Evolutionary conservation across 2,329 filamentous ascomycete genomes (phyloP), one percentile per base, ranked within the genome.

Genomic region (Trichoderma guizhouense): DNA sequence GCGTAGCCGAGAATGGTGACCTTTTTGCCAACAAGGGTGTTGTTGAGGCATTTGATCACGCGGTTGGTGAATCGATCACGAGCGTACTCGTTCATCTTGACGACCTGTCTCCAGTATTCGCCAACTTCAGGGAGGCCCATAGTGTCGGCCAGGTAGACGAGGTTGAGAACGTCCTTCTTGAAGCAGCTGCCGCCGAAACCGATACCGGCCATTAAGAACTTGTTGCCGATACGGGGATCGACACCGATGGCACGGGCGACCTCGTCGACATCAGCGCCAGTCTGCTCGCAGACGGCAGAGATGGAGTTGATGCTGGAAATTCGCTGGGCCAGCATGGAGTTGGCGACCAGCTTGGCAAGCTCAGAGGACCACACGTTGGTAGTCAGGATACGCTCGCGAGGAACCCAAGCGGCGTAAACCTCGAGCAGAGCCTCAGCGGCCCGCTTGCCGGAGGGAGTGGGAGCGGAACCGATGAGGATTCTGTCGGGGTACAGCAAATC

Each of bases 171-270:
- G 78, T 95, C 93, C 81, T 95, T 95, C 80, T 91, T 90, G 85
- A 95, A 94, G 81, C 93, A 95, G 73, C 89, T 92, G 24, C 93
- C 93, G 69, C 93, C 92, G 77, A 95, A 95, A 18, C 93, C 93
- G 39, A 94, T 88, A 51, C 90, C 90, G 8, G 92, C 90, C 81
- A 92, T 91, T 53, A 95, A 84, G 81, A 94, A 93, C 79, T 90
- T 89, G 73, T 87, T 84, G 7, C 93, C 93, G 72, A 95, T 93
- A 64, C 93, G 87, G 8, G 86, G 85, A 76, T 95, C 93, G 47
- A 90, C 84, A 64, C 93, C 93, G 34, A 93, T 86, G 7, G 90
- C 88, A 43, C 84, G 83, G 15, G 91, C 87, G 3, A 95, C 87
- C 80, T 94, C 91, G 73, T 91, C 86, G n/a, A 95, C 87, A 76